Conservation (phyloP, 2,329 filamentous ascomycete species). For the Alternaria solani region DNA sequence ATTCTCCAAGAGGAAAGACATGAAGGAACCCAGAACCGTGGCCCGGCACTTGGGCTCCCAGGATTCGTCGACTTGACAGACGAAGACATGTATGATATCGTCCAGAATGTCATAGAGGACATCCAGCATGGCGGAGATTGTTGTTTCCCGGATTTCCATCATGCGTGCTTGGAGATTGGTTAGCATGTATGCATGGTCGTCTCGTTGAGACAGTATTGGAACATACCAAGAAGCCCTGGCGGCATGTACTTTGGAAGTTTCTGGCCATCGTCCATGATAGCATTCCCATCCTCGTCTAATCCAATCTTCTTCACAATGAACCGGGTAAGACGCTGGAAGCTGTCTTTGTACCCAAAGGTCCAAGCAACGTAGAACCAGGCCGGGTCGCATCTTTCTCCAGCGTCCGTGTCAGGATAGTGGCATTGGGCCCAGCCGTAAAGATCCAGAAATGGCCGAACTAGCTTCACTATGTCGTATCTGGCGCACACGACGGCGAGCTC, state of each 20-base stretch:
- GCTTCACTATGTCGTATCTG: conserved; percentile 37
- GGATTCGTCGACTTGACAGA: conserved; percentile 12
- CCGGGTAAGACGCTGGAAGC: conserved; percentile 15
- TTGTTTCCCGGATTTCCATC: conserved; percentile 11
- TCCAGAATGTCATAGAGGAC: conserved; percentile 10
- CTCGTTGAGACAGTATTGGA: not conserved
- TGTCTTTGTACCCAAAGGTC: conserved; percentile 28
- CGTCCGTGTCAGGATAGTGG: conserved; percentile 11
- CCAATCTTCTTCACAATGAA: conserved; percentile 13
- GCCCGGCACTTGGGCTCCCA: conserved; percentile 12
- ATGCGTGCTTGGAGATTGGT: conserved; percentile 8
- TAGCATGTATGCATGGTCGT: not conserved
- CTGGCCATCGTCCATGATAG: conserved; percentile 1
- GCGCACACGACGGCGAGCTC: conserved; percentile 40
- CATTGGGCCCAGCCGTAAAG: conserved; percentile 24
- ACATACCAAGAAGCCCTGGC: conserved; percentile 17
- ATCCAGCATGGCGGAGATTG: conserved; percentile 10
- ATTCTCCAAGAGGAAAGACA: conserved; percentile 14
- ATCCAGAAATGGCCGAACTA: conserved; percentile 33
- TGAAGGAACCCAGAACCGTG: conserved; percentile 8
- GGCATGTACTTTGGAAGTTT: conserved; percentile 14
- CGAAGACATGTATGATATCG: conserved; percentile 13
- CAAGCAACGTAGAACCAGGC: conserved; percentile 25
- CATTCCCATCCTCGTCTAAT: conserved; percentile 4
- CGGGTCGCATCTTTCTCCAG: conserved; percentile 7